Base-by-base conservation (phyloP, 805 yeast species). In the Yamadazyma nakazawae region DNA sequence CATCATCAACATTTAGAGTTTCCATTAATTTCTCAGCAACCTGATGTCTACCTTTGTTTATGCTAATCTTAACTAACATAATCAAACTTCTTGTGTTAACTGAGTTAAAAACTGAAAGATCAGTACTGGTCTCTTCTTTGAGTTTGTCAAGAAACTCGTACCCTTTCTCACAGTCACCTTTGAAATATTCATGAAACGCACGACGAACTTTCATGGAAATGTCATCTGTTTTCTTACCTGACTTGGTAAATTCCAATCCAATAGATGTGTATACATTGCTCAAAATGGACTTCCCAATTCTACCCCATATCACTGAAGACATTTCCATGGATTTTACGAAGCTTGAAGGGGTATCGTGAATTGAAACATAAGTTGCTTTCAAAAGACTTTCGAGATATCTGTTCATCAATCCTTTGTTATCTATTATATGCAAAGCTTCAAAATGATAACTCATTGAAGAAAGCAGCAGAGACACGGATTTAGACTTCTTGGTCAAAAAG, bases 401-500 rank as follows among this genome's bases (percentile, higher is more conserved):
- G 8, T 62, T 58, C 37, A 79, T 59, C 2, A 76, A 62, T 0
- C 72, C 75, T 7, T 85, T 83, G 53, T 74, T 78, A 39, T 77
- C 59, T 62, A 84, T 67, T 28, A 74, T 53, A 48, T 81, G 79
- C 2, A 78, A 60, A 0, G 85, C 79, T 55, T 85, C 89, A 51
- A 81, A 80, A 52, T 82, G 82, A 58, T 79, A 83, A 9, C 88
- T 82, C 59, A 80, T 74, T 1, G 91, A 78, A 48, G 74, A 80
- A 52, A 76, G 64, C 57, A 63, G 69, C 44, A 71, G 60, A 19
- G 81, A 70, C 11, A 74, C 76, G 44, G 72, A 70, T 51, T 72
- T 78, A 0, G 86, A 74, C 54, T 80, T 79, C 17, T 74, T 63
- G 25, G 79, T 75, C 36, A 84, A 63, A 56, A 84, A 85, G 46